Percentiles rank a stretch among this genome's conserved stretches.
These are phyloP conservation scores for Fusarium abutilonis DNA, from an alignment of 2,329 filamentous ascomycete genomes.

Conservation along the genomic window DNA sequence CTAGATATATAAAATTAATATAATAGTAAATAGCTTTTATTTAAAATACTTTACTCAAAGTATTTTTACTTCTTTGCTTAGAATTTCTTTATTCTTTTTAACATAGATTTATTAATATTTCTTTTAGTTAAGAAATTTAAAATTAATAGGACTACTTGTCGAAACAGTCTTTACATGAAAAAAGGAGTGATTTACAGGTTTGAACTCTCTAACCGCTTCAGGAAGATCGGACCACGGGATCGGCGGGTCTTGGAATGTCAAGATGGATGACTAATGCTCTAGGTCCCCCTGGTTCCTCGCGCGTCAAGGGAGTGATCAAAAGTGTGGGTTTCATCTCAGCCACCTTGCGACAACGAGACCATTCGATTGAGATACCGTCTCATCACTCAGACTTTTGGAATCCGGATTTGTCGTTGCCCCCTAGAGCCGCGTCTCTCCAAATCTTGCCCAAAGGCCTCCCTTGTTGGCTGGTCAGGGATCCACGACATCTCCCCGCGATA, in stretches of 20 bases:
- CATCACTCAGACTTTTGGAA: conserved; percentile 8
- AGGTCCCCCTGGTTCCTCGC: conserved; percentile 22
- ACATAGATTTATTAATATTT: no score
- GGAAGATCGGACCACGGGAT: conserved; percentile 24
- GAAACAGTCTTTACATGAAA: no score
- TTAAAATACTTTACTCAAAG: no score
- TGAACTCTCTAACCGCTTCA: conserved; percentile 8
- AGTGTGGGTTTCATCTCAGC: conserved; percentile 26
- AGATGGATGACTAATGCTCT: conserved; percentile 34
- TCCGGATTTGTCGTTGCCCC: conserved; percentile 5
- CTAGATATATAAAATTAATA: no score
- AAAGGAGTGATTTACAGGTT: conserved; percentile 3
- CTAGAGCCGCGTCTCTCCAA: neutral
- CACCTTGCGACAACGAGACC: conserved; percentile 29
- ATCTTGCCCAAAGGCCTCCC: conserved; percentile 14
- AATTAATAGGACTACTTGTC: no score
- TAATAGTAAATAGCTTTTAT: no score
- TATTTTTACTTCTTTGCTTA: no score
- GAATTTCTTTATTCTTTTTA: no score
- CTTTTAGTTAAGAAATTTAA: no score
- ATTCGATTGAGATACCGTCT: conserved; percentile 29
- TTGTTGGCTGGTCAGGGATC: conserved; percentile 30
- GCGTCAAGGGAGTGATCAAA: conserved; percentile 21
- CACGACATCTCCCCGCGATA: conserved; percentile 8
- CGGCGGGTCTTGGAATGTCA: conserved; percentile 31